These are phyloP conservation scores for Pseudogymnoascus verrucosus DNA, from an alignment of 2,329 filamentous ascomycete species.

Conservation along the genomic window DNA sequence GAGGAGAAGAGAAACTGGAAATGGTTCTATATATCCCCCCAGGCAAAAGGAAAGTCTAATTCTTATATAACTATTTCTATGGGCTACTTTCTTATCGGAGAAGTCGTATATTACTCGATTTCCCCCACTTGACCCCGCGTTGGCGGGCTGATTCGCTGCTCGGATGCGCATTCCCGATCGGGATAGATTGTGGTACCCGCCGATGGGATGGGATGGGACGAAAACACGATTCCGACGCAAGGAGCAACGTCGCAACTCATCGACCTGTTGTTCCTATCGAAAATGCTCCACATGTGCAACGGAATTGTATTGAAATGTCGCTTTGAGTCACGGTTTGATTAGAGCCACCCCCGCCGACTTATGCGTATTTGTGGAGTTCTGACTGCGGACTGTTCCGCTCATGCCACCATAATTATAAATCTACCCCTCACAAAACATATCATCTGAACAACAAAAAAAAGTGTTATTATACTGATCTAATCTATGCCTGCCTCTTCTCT, in stretches of 20 bases:
- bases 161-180: neutral
- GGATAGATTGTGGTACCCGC: constrained; percentile 1
- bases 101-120: constrained; percentile 7
- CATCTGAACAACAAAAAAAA: neutral
- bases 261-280: neutral
- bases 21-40: neutral
- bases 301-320: neutral
- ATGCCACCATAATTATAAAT: neutral
- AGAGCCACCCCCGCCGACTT: neutral
- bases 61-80: neutral
- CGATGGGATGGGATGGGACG: neutral
- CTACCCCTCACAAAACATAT: neutral
- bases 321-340: neutral
- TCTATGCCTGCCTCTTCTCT: constrained; percentile 30
- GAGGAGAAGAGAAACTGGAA: neutral
- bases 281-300: neutral
- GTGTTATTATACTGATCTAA: neutral
- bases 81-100: constrained; percentile 8
- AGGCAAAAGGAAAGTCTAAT: constrained; percentile 3
- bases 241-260: neutral
- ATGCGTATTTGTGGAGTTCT: neutral
- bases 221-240: neutral
- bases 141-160: neutral
- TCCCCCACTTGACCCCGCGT: constrained; percentile 7
- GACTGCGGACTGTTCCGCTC: constrained; percentile 4